Conservation (phyloP, 2,329 filamentous ascomycete genomes). For the Aureobasidium sp. region DNA sequence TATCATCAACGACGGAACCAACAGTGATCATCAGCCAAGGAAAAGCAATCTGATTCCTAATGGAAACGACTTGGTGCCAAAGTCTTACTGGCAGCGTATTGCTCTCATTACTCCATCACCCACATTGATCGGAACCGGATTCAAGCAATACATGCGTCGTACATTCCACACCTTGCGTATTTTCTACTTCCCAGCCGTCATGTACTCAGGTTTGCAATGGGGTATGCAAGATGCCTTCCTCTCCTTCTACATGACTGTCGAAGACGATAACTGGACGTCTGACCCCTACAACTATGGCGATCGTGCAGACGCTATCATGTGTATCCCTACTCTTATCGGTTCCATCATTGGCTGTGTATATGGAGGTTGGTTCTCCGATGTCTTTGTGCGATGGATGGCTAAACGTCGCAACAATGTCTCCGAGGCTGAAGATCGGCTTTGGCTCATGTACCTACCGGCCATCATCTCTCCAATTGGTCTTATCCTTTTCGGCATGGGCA, state of each 20-base stretch:
- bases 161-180: conserved; percentile 49
- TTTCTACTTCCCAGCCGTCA: conserved; percentile 49
- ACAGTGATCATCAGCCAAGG: neutral
- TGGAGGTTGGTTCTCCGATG: conserved; percentile 49
- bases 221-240: conserved; percentile 53
- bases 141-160: conserved; percentile 46
- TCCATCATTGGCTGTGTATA: conserved; percentile 49
- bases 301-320: conserved; percentile 49
- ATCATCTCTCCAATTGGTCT: conserved; percentile 44
- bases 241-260: conserved; percentile 50
- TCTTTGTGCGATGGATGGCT: conserved; percentile 48
- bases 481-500: conserved; percentile 46
- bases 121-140: conserved; percentile 45
- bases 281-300: conserved; percentile 49
- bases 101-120: conserved; percentile 47
- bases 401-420: conserved; percentile 45
- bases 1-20: neutral
- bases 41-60: conserved; percentile 11
- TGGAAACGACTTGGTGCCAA: conserved; percentile 22
- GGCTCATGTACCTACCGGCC: conserved; percentile 43
- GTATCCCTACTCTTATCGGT: conserved; percentile 47
- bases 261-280: conserved; percentile 48
- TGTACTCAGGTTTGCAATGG: conserved; percentile 52
- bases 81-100: conserved; percentile 48
- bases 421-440: conserved; percentile 48